A percentile compares a stretch with the other conserved stretches of the same genome.
phyloP scores from a whole-genome alignment of 2,329 filamentous ascomycete species.

The Sporothrix euskadiensis region DNA sequence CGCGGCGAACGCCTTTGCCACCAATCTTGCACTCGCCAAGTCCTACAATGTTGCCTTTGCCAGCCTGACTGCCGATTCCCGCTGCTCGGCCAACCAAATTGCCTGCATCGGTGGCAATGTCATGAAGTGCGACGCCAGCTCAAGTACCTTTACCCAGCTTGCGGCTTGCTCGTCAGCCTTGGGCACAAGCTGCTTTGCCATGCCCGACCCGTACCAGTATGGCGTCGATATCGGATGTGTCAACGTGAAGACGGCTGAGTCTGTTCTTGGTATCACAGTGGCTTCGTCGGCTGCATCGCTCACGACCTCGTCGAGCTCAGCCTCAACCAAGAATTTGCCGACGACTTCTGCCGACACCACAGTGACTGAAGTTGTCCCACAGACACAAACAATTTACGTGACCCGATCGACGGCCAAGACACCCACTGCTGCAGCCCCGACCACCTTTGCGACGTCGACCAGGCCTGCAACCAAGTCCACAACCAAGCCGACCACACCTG shows the following conservation, averaged over 20 bases:
- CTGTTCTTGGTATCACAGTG: slow-evolving; percentile 43
- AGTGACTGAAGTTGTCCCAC: slow-evolving; percentile 19
- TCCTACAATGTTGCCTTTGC: slow-evolving; percentile 52
- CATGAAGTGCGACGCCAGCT: slow-evolving; percentile 46
- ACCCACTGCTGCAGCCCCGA: not conserved
- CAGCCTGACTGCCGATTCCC: slow-evolving; percentile 46
- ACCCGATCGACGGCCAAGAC: slow-evolving; percentile 5
- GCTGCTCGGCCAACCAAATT: slow-evolving; percentile 50
- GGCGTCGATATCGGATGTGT: slow-evolving; percentile 55
- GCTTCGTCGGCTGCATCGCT: not conserved
- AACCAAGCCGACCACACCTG: not conserved
- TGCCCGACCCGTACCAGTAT: slow-evolving; percentile 52
- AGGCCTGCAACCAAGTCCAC: not conserved
- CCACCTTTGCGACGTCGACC: not conserved
- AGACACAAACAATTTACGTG: slow-evolving; percentile 20
- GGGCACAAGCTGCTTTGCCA: slow-evolving; percentile 51
- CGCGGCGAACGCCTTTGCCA: slow-evolving; percentile 45
- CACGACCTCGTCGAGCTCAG: not conserved
- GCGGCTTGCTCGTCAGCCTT: slow-evolving; percentile 40
- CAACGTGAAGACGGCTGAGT: slow-evolving; percentile 44
- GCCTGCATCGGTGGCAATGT: slow-evolving; percentile 56
- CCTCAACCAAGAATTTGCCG: not conserved
- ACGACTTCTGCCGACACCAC: slow-evolving; percentile 14
- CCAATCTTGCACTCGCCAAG: slow-evolving; percentile 49
- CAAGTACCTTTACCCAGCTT: slow-evolving; percentile 47